Percentiles rank a stretch among this genome's conserved stretches.
Conservation (phyloP, 2,329 filamentous ascomycete genomes). For the Ambrosiella xylebori region DNA sequence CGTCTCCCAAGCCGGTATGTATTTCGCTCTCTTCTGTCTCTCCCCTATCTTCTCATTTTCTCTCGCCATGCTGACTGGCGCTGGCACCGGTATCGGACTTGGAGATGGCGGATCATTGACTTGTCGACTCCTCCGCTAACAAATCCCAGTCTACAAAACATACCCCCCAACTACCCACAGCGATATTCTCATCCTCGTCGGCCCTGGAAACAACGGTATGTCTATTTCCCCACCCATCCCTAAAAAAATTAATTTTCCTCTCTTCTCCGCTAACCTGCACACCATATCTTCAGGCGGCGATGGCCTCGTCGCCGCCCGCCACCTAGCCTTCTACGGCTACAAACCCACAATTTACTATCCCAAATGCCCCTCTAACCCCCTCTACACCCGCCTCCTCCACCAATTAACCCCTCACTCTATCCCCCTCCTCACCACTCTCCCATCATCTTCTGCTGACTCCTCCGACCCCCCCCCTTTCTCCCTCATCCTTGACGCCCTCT, state of each 20-base stretch:
- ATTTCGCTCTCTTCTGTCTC: neutral
- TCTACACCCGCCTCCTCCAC: constrained; percentile 49
- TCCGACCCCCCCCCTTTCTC: constrained; percentile 49
- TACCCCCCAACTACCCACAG: constrained; percentile 58
- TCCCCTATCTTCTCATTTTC: no score
- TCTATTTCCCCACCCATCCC: neutral
- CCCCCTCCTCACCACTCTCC: constrained; percentile 71
- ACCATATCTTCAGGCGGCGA: constrained; percentile 51
- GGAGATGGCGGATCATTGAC: neutral
- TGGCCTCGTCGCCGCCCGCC: constrained; percentile 82
- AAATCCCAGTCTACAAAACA: constrained; percentile 53
- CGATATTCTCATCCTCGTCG: constrained; percentile 73
- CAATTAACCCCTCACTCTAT: constrained; percentile 72
- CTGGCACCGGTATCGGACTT: no score
- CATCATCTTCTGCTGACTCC: constrained; percentile 13
- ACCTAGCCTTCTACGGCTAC: constrained; percentile 86
- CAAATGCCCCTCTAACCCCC: constrained; percentile 74
- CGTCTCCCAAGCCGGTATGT: constrained; percentile 69
- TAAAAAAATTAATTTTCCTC: neutral
- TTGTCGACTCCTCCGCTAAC: neutral
- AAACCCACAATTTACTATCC: constrained; percentile 80
- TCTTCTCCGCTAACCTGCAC: neutral
- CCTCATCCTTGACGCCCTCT: constrained; percentile 82
- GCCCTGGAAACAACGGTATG: constrained; percentile 57
- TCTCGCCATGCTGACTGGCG: no score